Conservation (phyloP, 805 yeast species). For the Isabelozyma heimii region DNA sequence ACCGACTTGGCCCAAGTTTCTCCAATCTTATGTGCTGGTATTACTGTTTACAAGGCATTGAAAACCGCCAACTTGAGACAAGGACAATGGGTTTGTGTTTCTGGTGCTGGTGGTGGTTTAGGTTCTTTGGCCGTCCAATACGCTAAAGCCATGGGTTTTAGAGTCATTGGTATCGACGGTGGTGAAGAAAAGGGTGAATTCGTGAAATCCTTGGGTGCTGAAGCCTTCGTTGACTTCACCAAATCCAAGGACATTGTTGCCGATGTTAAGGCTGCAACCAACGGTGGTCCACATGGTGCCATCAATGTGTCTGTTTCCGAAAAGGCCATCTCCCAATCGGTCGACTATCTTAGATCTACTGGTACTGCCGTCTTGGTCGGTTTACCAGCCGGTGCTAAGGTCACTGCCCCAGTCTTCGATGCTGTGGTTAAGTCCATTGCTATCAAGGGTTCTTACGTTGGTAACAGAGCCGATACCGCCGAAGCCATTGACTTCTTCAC, state of each 20-base stretch:
- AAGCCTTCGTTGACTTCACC: slow-evolving; percentile 56
- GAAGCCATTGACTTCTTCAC: slow-evolving; percentile 45
- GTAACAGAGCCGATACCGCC: slow-evolving; percentile 45
- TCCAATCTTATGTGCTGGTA: slow-evolving; percentile 67
- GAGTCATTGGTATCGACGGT: slow-evolving; percentile 70
- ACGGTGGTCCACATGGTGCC: slow-evolving; percentile 59
- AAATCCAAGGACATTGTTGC: slow-evolving; percentile 48
- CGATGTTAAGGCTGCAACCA: slow-evolving; percentile 44
- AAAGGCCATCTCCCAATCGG: slow-evolving; percentile 47
- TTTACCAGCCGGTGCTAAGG: slow-evolving; percentile 45
- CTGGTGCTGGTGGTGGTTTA: slow-evolving; percentile 84
- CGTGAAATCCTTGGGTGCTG: slow-evolving; percentile 60
- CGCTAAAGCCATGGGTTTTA: slow-evolving; percentile 71
- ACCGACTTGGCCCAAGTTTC: slow-evolving; percentile 56
- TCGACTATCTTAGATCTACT: slow-evolving; percentile 35
- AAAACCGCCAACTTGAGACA: slow-evolving; percentile 55
- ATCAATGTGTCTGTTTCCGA: slow-evolving; percentile 53
- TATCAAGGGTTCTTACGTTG: slow-evolving; percentile 44
- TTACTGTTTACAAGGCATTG: slow-evolving; percentile 67
- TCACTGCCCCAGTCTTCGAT: slow-evolving; percentile 35
- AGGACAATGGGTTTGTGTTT: slow-evolving; percentile 72
- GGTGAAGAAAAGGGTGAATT: slow-evolving; percentile 66
- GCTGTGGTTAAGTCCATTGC: slow-evolving; percentile 39
- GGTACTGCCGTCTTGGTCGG: slow-evolving; percentile 46
- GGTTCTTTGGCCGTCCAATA: slow-evolving; percentile 76